Conservation (phyloP, 495 filamentous ascomycete species). For the Poronia punctata region DNA sequence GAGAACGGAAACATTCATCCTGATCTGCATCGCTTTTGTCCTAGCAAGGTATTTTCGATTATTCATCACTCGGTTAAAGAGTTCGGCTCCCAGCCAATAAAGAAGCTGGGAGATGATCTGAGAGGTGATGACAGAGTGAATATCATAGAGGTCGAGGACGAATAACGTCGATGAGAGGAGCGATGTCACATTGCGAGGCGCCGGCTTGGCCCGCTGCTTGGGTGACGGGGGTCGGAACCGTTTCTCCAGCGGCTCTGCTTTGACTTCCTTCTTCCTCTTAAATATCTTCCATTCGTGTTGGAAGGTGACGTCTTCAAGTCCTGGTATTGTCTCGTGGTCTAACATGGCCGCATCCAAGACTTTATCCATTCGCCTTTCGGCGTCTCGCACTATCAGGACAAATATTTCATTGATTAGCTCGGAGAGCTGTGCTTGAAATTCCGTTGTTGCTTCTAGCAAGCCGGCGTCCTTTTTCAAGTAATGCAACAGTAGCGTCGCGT, state of each 20-base stretch:
- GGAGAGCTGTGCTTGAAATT: slow-evolving; percentile 87
- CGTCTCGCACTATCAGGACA: slow-evolving; percentile 95
- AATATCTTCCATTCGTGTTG: slow-evolving; percentile 98
- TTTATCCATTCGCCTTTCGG: slow-evolving; percentile 96
- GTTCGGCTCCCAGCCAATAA: slow-evolving; percentile 93
- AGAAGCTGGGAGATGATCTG: slow-evolving; percentile 90
- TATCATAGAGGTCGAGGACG: slow-evolving; percentile 95
- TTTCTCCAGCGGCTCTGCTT: slow-evolving; percentile 82
- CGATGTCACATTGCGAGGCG: slow-evolving; percentile 94
- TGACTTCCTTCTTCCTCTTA: slow-evolving; percentile 78
- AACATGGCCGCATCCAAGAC: slow-evolving; percentile 88
- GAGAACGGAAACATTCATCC: slow-evolving; percentile 92
- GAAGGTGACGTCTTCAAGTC: slow-evolving; percentile 92
- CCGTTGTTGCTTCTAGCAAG: slow-evolving; percentile 70
- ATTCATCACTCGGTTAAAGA: slow-evolving; percentile 97
- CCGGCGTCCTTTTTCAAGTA: slow-evolving; percentile 94
- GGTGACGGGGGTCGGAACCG: slow-evolving; percentile 92
- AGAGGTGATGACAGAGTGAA: slow-evolving; percentile 91
- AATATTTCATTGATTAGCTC: slow-evolving; percentile 98
- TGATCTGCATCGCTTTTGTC: slow-evolving; percentile 99
- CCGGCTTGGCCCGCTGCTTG: slow-evolving; percentile 80
- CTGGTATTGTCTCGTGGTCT: slow-evolving; percentile 96
- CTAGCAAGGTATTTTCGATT: slow-evolving; percentile 90
- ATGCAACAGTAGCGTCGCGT: slow-evolving; percentile 88
- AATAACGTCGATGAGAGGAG: slow-evolving; percentile 94